Conservation (phyloP, 2,329 filamentous ascomycete species). For the Neurospora sp. region DNA sequence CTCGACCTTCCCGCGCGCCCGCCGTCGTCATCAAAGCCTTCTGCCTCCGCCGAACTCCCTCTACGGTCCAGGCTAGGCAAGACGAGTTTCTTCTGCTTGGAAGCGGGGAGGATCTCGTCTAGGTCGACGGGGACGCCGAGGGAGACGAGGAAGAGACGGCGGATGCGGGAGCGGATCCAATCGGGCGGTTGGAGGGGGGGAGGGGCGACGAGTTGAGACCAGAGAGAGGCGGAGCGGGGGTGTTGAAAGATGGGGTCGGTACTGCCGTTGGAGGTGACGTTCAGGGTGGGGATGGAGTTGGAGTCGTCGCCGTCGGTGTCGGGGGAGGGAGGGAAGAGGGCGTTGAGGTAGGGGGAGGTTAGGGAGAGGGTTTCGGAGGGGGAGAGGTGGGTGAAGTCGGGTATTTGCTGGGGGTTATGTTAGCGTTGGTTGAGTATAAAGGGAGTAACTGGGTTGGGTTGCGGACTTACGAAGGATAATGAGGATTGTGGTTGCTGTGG, state of each 20-base stretch:
- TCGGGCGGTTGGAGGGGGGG: conserved; percentile 92
- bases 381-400: conserved; percentile 55
- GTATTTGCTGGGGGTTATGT: conserved; percentile 44
- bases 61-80: conserved; percentile 63
- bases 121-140: conserved; percentile 92
- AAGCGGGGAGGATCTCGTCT: conserved; percentile 92
- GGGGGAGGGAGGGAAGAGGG: conserved; percentile 50
- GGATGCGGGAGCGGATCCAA: conserved; percentile 93
- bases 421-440: conserved; percentile 12
- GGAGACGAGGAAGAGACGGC: conserved; percentile 89
- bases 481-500: conserved; percentile 25
- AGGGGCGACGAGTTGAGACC: conserved; percentile 92
- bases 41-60: conserved; percentile 23
- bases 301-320: conserved; percentile 29
- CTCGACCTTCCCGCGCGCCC: not conserved
- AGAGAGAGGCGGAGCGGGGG: conserved; percentile 78
- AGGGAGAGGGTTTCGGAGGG: conserved; percentile 50
- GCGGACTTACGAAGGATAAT: conserved; percentile 20
- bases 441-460: not conserved
- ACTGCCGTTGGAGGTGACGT: conserved; percentile 32
- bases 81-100: conserved; percentile 95
- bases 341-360: conserved; percentile 56
- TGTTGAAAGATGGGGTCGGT: conserved; percentile 64
- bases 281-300: conserved; percentile 31
- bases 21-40: too few relatives aligned